Evolutionary conservation across 139 green algal species (phyloP).

Genomic region (Astrephomene gubernaculifera): DNA sequence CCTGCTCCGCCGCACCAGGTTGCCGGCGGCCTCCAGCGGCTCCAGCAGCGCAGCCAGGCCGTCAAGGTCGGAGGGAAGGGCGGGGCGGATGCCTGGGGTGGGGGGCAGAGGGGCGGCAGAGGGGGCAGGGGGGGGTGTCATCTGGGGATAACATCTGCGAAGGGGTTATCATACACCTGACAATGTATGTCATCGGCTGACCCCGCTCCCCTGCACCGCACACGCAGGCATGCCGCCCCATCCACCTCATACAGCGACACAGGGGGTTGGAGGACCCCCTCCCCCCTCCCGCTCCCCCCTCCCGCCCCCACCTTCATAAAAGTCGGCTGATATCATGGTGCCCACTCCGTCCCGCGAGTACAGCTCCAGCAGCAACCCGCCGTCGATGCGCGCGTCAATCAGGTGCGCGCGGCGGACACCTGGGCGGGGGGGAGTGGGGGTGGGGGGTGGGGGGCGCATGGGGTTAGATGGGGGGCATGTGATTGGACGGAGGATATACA

Average conservation of each 20-base stretch:
- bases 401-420: conserved; percentile 86
- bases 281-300: background rate
- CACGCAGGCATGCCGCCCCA: too few species aligned
- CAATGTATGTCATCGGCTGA: too few species aligned
- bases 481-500: too few species aligned
- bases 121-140: too few species aligned
- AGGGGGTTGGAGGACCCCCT: too few species aligned
- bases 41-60: conserved; percentile 71
- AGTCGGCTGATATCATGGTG: conserved; percentile 93
- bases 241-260: too few species aligned
- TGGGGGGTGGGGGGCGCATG: too few species aligned
- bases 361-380: conserved; percentile 92
- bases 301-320: conserved; percentile 81
- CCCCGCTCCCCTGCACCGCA: background rate
- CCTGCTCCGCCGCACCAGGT: conserved; percentile 63
- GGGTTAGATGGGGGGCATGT: too few species aligned
- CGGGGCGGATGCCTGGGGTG: conserved; percentile 83
- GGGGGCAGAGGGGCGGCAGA: too few species aligned
- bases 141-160: too few species aligned
- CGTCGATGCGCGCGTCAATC: conserved; percentile 81
- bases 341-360: conserved; percentile 96
- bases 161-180: too few species aligned
- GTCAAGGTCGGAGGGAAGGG: conserved; percentile 67
- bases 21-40: conserved; percentile 75
- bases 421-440: too few species aligned